phyloP scores from a whole-genome alignment of 441 rosid genomes.

The Corymbia calophylla region DNA sequence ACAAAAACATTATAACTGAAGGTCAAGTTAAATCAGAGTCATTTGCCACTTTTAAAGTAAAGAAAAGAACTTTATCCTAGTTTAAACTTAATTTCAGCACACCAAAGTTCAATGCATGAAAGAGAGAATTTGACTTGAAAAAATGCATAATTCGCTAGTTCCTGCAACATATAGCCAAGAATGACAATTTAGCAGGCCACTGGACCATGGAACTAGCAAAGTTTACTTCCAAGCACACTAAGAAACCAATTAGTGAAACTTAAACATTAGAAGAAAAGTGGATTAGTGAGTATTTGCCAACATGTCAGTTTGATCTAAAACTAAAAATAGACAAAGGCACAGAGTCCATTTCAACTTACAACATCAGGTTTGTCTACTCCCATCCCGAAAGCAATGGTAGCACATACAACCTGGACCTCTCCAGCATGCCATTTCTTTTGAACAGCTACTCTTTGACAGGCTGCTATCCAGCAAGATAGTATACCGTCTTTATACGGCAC shows the following conservation, averaged over 20 bases:
- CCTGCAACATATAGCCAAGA: background rate
- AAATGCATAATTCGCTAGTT: background rate
- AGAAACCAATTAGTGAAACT: background rate
- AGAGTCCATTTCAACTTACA: slow-evolving; percentile 39
- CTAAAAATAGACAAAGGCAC: background rate
- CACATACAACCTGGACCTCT: slow-evolving; percentile 17
- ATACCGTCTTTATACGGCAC: no score
- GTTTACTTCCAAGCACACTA: background rate
- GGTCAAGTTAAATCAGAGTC: background rate
- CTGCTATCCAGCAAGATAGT: slow-evolving; percentile 77
- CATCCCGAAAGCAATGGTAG: slow-evolving; percentile 71
- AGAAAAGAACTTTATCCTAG: background rate
- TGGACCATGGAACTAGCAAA: background rate
- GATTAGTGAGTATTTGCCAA: background rate
- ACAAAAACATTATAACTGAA: background rate
- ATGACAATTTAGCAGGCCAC: background rate
- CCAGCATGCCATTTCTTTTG: slow-evolving; percentile 88
- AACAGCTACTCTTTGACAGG: slow-evolving; percentile 67
- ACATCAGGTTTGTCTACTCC: slow-evolving; percentile 97
- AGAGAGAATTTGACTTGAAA: background rate
- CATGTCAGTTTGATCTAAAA: no score
- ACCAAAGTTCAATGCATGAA: background rate
- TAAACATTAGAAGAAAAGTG: background rate
- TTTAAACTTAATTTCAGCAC: background rate
- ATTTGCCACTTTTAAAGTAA: background rate